A percentile compares a stretch with the other conserved stretches of the same genome.
These are phyloP conservation scores for Melastoma candidum DNA, from an alignment of 441 rosid genomes.

Conservation along the genomic window DNA sequence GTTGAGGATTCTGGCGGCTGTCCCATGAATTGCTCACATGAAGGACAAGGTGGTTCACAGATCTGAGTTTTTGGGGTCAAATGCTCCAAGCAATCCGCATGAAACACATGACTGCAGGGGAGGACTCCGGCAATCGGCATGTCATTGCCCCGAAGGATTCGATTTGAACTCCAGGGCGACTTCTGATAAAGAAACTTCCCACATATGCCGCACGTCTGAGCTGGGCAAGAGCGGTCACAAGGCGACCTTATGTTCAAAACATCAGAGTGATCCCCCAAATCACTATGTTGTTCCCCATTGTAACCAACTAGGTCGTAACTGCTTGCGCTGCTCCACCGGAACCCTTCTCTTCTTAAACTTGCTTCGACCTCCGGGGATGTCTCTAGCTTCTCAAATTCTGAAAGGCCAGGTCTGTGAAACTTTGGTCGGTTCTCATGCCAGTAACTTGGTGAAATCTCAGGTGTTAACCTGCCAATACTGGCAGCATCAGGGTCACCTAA, in stretches of 20 bases:
- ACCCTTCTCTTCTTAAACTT: slow-evolving; percentile 68
- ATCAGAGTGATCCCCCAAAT: slow-evolving; percentile 32
- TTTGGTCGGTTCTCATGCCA: slow-evolving; percentile 39
- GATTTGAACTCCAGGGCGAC: slow-evolving; percentile 82
- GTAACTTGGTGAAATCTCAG: slow-evolving; percentile 36
- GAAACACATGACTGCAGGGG: slow-evolving; percentile 77
- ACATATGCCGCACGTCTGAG: slow-evolving; percentile 74
- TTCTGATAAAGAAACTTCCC: slow-evolving; percentile 55
- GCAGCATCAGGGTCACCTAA: slow-evolving; percentile 30
- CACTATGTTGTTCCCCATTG: slow-evolving; percentile 40
- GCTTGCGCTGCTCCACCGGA: slow-evolving; percentile 66
- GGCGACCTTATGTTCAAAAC: slow-evolving; percentile 31
- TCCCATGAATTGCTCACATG: slow-evolving; percentile 44
- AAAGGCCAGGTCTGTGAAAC: slow-evolving; percentile 34
- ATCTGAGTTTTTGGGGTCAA: slow-evolving; percentile 49
- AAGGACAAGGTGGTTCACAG: slow-evolving; percentile 76
- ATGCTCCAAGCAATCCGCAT: slow-evolving; percentile 89
- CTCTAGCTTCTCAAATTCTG: slow-evolving; percentile 38
- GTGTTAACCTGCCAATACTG: slow-evolving; percentile 37
- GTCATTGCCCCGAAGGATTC: slow-evolving; percentile 61
- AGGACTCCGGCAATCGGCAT: slow-evolving; percentile 74
- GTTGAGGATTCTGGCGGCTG: slow-evolving; percentile 33
- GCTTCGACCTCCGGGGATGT: slow-evolving; percentile 46
- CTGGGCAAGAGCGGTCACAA: slow-evolving; percentile 10
- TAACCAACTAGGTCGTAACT: slow-evolving; percentile 46